Base-by-base conservation (phyloP, 1,139 yeast genomes). In the Saccharomycopsis phalli region DNA sequence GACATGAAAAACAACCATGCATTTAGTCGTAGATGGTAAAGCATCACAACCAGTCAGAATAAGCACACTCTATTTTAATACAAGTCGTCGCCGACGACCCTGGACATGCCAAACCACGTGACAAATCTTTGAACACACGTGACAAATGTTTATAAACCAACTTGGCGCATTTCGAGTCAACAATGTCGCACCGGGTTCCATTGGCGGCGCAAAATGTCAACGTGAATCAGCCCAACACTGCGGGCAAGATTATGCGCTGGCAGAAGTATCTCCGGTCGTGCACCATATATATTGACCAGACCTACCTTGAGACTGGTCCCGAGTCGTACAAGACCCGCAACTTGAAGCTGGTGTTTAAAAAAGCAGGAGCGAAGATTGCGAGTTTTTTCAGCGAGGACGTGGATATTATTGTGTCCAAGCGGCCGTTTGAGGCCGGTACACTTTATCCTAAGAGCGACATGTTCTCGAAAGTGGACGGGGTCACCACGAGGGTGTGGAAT, bases 401-500 rank as follows among this genome's bases (percentile, higher is more conserved):
- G 20, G 71, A 77, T 23, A 72, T 74, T 32, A 71, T 75, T 37
- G 63, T 75, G 17, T 67, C 74, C 20, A 60, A 74, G 49, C 60
- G 62, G 38, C 49, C 51, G 2, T 60, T 48, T 42, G 50, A 56
- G 36, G 51, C 49, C 31, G 48, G 41, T 11, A 26, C 29, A 11
- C 51, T 49, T 3, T 60, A 59, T 37, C 58, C 61, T n/a, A 48
- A 62, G 14, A 68, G 68, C 48, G 80, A 75, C 53, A 70, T 74
- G 7, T 74, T 74, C 50, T 63, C 67, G 41, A 66, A 68, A 46
- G 78, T 74, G 6, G 54, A 61, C 18, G 59, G 58, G 34, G 63
- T 63, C 39, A 71, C 69, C 46, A 64, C 71, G 37, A 73, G 74
- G 52, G 80, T 75, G 7, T 75, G 81, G 81, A 69, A 68, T 44